Conservation (phyloP, 1,284 basidiomycete species). For the Irpex rosettiformis region DNA sequence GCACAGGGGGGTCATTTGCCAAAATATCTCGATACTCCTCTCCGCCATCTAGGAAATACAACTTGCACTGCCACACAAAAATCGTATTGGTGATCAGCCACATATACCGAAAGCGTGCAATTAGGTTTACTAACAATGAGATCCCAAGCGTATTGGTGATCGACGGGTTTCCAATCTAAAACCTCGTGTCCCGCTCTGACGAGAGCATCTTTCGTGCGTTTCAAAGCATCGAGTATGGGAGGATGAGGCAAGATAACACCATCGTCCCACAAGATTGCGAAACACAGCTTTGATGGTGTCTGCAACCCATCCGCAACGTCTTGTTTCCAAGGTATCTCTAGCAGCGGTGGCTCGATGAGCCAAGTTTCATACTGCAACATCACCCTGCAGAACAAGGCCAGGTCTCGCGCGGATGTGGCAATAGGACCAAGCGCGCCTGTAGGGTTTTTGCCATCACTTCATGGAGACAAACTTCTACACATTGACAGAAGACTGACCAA, state of each 20-base stretch:
- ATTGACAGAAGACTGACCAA: conserved; percentile 21
- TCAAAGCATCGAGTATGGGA: conserved; percentile 46
- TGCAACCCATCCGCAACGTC: conserved; percentile 35
- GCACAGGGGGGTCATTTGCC: conserved; percentile 36
- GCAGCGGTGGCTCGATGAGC: conserved; percentile 47
- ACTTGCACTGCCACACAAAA: conserved; percentile 32
- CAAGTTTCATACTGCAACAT: conserved; percentile 52
- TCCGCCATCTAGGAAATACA: conserved; percentile 50
- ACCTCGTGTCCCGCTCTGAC: conserved; percentile 52
- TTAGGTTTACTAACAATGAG: conserved; percentile 39
- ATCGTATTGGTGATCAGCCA: conserved; percentile 16
- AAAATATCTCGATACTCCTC: conserved; percentile 42
- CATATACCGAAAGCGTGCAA: neutral
- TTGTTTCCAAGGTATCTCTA: conserved; percentile 52
- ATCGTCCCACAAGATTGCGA: conserved; percentile 55
- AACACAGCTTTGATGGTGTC: conserved; percentile 41
- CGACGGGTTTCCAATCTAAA: conserved; percentile 43
- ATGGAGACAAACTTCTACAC: neutral
- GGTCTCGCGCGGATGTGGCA: conserved; percentile 47
- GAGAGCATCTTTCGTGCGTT: conserved; percentile 39
- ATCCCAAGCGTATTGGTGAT: conserved; percentile 45
- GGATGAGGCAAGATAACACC: conserved; percentile 53
- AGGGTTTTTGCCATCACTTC: neutral
- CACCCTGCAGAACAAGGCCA: conserved; percentile 49
- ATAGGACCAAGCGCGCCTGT: conserved; percentile 47